These are phyloP conservation scores for Phaeophleospora eucalypticola DNA, from an alignment of 2,329 filamentous ascomycete species.

Conservation along the genomic window DNA sequence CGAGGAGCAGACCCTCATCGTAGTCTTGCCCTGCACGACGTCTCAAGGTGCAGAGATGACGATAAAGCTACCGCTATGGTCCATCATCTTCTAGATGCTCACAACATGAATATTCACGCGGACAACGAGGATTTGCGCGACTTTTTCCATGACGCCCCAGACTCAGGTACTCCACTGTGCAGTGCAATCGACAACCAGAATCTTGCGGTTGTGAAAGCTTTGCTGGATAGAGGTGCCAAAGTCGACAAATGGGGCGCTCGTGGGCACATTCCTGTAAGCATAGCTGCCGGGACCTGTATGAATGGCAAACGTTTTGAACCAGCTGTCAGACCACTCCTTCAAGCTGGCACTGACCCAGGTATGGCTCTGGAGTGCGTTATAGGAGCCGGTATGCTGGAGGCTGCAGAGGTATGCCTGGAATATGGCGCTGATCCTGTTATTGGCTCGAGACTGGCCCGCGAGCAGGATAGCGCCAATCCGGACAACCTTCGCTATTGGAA, in stretches of 20 bases:
- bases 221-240: constrained; percentile 13
- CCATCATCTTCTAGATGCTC: constrained; percentile 9
- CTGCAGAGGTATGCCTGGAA: constrained; percentile 6
- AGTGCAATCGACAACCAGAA: constrained; percentile 11
- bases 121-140: constrained; percentile 11
- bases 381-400: not conserved
- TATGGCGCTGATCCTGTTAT: constrained; percentile 2
- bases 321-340: constrained; percentile 7
- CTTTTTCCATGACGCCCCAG: constrained; percentile 1
- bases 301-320: constrained; percentile 3
- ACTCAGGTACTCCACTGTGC: constrained; percentile 12
- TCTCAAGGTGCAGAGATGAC: constrained; percentile 7
- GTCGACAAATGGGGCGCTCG: no score
- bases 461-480: no score
- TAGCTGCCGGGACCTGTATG: no score
- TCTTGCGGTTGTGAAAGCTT: constrained; percentile 8
- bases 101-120: constrained; percentile 13
- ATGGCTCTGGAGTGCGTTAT: constrained; percentile 3
- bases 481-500: no score
- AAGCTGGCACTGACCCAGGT: constrained; percentile 6
- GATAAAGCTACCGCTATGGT: constrained; percentile 9
- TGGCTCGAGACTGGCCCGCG: no score
- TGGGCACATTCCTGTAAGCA: no score
- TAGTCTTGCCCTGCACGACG: constrained; percentile 11
- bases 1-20: constrained; percentile 9